These are phyloP conservation scores for Aspergillus taichungensis DNA, from an alignment of 495 filamentous ascomycete genomes.

Conservation along the genomic window DNA sequence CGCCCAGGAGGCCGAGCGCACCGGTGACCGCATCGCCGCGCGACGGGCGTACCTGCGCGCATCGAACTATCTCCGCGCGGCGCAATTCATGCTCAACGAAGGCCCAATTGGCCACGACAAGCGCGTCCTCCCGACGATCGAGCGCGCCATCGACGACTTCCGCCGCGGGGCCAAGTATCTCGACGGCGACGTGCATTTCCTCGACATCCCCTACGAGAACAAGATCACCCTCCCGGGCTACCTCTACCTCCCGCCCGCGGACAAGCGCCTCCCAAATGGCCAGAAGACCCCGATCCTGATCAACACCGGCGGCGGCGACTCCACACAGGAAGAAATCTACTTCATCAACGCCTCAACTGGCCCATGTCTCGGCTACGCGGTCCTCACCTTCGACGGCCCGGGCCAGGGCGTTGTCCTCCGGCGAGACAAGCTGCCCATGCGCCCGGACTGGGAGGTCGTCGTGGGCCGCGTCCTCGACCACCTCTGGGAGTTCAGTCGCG, in stretches of 20 bases:
- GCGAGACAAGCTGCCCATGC: constrained; percentile 18
- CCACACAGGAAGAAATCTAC: constrained; percentile 39
- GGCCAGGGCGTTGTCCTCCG: constrained; percentile 36
- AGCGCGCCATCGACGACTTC: constrained; percentile 16
- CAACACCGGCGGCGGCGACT: constrained; percentile 30
- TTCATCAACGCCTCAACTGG: constrained; percentile 16
- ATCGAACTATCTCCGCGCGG: constrained; percentile 31
- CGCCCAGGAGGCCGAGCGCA: constrained; percentile 16
- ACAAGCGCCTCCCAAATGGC: constrained; percentile 8
- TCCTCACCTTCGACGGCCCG: constrained; percentile 39
- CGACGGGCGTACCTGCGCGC: constrained; percentile 24
- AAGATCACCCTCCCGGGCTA: constrained; percentile 23
- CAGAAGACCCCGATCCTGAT: constrained; percentile 33
- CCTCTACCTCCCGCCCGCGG: constrained; percentile 26
- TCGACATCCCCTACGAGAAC: constrained; percentile 34
- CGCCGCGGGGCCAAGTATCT: constrained; percentile 10
- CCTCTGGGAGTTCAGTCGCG: constrained; percentile 4
- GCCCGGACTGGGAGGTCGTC: constrained; percentile 24
- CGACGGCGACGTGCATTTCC: constrained; percentile 10
- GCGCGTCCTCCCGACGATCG: constrained; percentile 8
- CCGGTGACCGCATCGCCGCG: constrained; percentile 19
- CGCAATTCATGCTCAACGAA: constrained; percentile 21
- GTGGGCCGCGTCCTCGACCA: constrained; percentile 20
- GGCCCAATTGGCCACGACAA: constrained; percentile 5
- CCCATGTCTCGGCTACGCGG: constrained; percentile 33